phyloP scores from a whole-genome alignment of 2,329 filamentous ascomycete genomes.

The Fusarium solani-melongenae region DNA sequence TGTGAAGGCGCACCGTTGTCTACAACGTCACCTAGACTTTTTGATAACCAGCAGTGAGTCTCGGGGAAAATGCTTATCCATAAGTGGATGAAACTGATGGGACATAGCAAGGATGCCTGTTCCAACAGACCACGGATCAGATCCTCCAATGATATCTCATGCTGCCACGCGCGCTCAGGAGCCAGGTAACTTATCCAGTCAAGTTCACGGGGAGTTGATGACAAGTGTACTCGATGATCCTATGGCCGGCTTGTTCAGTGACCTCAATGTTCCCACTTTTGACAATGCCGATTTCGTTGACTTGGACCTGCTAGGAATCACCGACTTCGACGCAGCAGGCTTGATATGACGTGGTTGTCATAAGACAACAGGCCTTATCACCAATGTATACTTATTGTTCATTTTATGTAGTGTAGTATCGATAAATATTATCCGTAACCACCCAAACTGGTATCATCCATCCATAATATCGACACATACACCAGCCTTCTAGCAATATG shows the following conservation, averaged over 20 bases:
- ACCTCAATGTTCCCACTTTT: slow-evolving; percentile 12
- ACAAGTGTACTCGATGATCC: neutral
- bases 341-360: slow-evolving; percentile 34
- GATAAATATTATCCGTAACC: neutral
- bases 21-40: slow-evolving; percentile 6
- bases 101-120: neutral
- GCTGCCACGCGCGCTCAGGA: neutral
- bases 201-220: neutral
- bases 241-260: slow-evolving; percentile 23
- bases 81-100: neutral
- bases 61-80: neutral
- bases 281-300: slow-evolving; percentile 14
- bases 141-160: neutral
- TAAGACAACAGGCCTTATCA: neutral
- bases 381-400: neutral
- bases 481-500: neutral
- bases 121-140: neutral
- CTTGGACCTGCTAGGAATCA: slow-evolving; percentile 25
- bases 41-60: slow-evolving; percentile 34
- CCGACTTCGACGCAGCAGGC: slow-evolving; percentile 30
- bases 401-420: neutral
- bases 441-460: neutral
- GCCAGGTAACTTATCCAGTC: neutral
- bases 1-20: slow-evolving; percentile 37
- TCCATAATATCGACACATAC: neutral